Evolutionary conservation across 306 rosid species (phyloP).

Genomic region (Macrotyloma uniflorum): DNA sequence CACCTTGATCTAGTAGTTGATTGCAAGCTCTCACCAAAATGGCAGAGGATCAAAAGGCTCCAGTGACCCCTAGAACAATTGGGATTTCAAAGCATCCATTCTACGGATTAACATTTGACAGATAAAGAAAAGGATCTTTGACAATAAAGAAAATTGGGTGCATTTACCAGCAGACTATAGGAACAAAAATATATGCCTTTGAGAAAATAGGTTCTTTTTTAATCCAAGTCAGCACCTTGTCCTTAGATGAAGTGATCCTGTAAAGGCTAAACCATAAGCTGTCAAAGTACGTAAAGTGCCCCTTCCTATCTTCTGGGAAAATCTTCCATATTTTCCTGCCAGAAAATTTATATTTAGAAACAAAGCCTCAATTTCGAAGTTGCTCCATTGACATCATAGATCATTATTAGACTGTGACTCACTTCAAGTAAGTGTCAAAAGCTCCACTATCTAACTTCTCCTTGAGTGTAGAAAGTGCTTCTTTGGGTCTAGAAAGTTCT

Average conservation of each 20-base stretch:
- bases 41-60: conserved; percentile 80
- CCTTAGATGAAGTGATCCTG: conserved; percentile 41
- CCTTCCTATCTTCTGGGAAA: conserved; percentile 62
- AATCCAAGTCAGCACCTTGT: conserved; percentile 77
- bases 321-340: conserved; percentile 71
- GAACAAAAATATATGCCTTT: conserved; percentile 81
- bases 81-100: conserved; percentile 33
- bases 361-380: background rate
- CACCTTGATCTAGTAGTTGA: conserved; percentile 58
- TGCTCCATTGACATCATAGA: background rate
- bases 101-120: conserved; percentile 18
- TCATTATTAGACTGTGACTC: conserved; percentile 43
- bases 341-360: conserved; percentile 38
- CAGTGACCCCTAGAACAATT: conserved; percentile 68
- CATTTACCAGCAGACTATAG: conserved; percentile 81
- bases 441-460: conserved; percentile 52
- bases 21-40: conserved; percentile 61
- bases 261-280: conserved; percentile 73
- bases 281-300: conserved; percentile 58
- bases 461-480: conserved; percentile 20
- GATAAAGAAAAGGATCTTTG: background rate
- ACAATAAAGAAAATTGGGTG: background rate
- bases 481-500: conserved; percentile 32
- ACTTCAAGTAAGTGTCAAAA: conserved; percentile 62
- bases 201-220: conserved; percentile 61